Conservation (phyloP, 2,329 filamentous ascomycete genomes). For the Cladosporium sp. region DNA sequence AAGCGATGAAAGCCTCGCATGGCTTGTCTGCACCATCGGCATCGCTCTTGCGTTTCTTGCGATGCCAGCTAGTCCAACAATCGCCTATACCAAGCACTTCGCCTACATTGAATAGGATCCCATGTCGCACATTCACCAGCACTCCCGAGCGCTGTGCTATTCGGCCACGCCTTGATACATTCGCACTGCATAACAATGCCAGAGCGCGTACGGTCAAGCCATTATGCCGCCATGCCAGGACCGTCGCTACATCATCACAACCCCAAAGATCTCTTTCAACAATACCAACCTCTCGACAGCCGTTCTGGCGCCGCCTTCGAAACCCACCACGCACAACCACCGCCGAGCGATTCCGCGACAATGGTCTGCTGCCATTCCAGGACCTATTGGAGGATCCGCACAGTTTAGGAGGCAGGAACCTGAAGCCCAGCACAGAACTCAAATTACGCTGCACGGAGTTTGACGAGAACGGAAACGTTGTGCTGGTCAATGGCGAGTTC, state of each 20-base stretch:
- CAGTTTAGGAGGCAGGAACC: constrained; percentile 59
- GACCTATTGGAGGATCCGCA: constrained; percentile 57
- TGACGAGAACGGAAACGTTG: constrained; percentile 86
- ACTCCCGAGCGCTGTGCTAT: not conserved
- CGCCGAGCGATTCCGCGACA: constrained; percentile 39
- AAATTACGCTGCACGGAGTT: constrained; percentile 91
- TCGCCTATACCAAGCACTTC: not conserved
- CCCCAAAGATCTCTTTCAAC: constrained; percentile 19
- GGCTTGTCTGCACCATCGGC: constrained; percentile 44
- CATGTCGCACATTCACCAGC: constrained; percentile 2
- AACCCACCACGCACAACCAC: constrained; percentile 21
- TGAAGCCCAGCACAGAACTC: constrained; percentile 79
- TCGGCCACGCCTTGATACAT: not conserved
- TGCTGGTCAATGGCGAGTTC: constrained; percentile 89
- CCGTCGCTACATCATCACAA: not conserved
- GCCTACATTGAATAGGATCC: not conserved
- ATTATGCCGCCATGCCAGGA: not conserved
- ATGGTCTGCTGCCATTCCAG: constrained; percentile 53
- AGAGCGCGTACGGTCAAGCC: not conserved
- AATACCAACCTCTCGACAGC: constrained; percentile 16
- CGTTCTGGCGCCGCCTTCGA: constrained; percentile 13
- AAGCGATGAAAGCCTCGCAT: constrained; percentile 16
- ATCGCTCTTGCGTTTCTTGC: constrained; percentile 66
- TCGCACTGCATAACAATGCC: not conserved
- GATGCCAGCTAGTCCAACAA: constrained; percentile 54